Percentiles rank a stretch among this genome's conserved stretches.
These are phyloP conservation scores for Spergularia bocconei DNA, from an alignment of 148 eudicot species.

Conservation along the genomic window DNA sequence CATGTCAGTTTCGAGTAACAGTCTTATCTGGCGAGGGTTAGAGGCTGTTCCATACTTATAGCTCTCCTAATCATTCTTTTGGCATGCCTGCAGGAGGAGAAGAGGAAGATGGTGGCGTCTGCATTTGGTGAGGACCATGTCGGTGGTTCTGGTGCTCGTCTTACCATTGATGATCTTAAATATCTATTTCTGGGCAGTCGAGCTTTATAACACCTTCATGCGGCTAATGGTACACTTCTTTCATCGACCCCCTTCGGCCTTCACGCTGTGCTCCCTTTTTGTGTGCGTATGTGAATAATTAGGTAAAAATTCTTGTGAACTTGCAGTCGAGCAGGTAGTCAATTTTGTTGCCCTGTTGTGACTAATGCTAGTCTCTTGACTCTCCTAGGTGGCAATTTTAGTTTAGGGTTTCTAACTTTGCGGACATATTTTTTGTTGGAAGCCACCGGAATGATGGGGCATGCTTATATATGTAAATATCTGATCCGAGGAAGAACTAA, in stretches of 20 bases:
- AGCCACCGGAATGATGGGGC: constrained; percentile 7
- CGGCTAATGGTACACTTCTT: constrained; percentile 3
- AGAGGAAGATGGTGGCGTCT: constrained; percentile 96
- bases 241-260: neutral
- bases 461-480: constrained; percentile 24
- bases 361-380: neutral
- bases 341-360: neutral
- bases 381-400: constrained; percentile 10
- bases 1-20: neutral
- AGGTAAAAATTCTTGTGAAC: constrained; percentile 1
- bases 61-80: too few species aligned
- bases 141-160: constrained; percentile 62
- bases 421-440: constrained; percentile 12
- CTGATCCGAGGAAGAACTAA: neutral
- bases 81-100: constrained; percentile 68
- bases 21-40: neutral
- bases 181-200: constrained; percentile 58
- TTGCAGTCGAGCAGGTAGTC: constrained; percentile 2
- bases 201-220: constrained; percentile 6
- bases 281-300: constrained; percentile 16
- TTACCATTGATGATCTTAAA: constrained; percentile 73
- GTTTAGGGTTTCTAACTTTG: constrained; percentile 13
- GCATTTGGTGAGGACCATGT: constrained; percentile 93
- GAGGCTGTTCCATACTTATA: neutral
- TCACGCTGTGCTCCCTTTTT: neutral